A percentile compares a stretch with the other conserved stretches of the same genome.
Evolutionary conservation across 805 yeast genomes (phyloP).

Genomic region (Kazachstania kunashirensis): DNA sequence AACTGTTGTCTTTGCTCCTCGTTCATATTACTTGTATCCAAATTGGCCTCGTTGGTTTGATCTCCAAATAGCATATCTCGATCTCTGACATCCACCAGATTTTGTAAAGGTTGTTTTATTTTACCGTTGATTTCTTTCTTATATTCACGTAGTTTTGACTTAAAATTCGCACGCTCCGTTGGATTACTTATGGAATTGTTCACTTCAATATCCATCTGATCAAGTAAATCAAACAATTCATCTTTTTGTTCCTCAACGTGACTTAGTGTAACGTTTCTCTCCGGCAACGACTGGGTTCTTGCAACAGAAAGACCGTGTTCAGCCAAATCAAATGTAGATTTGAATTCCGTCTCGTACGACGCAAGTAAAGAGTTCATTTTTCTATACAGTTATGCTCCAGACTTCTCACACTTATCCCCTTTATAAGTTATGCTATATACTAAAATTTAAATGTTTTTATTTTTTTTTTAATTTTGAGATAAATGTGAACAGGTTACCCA

Average conservation of each 20-base stretch:
- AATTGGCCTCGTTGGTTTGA: conserved; percentile 5
- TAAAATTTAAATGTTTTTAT: too few relatives aligned
- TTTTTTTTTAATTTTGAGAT: too few relatives aligned
- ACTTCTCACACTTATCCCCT: too few relatives aligned
- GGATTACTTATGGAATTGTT: conserved; percentile 46
- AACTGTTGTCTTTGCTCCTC: conserved; percentile 74
- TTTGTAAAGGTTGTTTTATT: conserved; percentile 45
- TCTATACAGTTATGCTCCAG: too few relatives aligned
- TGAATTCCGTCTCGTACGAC: conserved; percentile 33
- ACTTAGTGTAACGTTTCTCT: conserved; percentile 19
- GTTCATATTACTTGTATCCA: conserved; percentile 29
- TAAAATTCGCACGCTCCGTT: conserved; percentile 48
- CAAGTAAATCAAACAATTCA: conserved; percentile 50
- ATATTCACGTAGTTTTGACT: conserved; percentile 68
- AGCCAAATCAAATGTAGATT: conserved; percentile 24
- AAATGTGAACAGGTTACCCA: too few relatives aligned
- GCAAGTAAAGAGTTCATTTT: conserved; percentile 24
- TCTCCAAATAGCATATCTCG: conserved; percentile 65
- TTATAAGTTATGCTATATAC: too few relatives aligned
- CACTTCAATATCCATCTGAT: conserved; percentile 81
- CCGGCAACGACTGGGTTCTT: conserved; percentile 13
- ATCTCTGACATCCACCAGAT: conserved; percentile 59
- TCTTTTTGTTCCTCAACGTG: conserved; percentile 26
- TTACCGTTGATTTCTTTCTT: conserved; percentile 48
- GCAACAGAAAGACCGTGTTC: conserved; percentile 13